These are phyloP conservation scores for Mortierella claussenii DNA, from an alignment of 192 early-diverging fungal species.

Conservation along the genomic window DNA sequence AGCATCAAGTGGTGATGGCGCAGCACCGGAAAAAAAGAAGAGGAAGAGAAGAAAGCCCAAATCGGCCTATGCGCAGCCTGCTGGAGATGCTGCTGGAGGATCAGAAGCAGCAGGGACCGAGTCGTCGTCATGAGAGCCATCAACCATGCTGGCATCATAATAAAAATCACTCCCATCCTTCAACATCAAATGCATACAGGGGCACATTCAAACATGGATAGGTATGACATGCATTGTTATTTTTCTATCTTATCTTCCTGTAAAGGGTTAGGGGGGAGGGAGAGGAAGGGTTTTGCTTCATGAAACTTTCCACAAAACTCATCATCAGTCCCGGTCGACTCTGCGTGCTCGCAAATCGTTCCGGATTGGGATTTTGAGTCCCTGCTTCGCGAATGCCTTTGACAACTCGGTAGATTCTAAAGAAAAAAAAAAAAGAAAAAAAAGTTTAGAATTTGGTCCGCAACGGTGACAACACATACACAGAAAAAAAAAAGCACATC, in stretches of 20 bases:
- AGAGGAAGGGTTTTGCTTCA: no score
- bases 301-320: no score
- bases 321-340: slow-evolving; percentile 11
- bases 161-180: no score
- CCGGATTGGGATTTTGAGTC: slow-evolving; percentile 82
- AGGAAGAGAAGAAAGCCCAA: slow-evolving; percentile 37
- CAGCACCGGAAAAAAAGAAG: slow-evolving; percentile 40
- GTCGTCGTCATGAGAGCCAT: no score
- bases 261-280: no score
- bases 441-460: slow-evolving; percentile 2
- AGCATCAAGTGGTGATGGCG: background rate
- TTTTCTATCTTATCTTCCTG: no score
- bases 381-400: slow-evolving; percentile 80
- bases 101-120: no score
- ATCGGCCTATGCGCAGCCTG: no score
- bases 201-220: no score
- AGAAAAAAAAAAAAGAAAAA: background rate
- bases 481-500: background rate
- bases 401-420: slow-evolving; percentile 83
- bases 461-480: background rate
- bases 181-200: no score
- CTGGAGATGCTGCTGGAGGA: background rate
- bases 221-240: no score
- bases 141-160: no score
- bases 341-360: slow-evolving; percentile 64